Evolutionary conservation across 176 grass and related monocot genomes (phyloP), one percentile per base, ranked within the genome.

Genomic region (Luzula sylvatica): DNA sequence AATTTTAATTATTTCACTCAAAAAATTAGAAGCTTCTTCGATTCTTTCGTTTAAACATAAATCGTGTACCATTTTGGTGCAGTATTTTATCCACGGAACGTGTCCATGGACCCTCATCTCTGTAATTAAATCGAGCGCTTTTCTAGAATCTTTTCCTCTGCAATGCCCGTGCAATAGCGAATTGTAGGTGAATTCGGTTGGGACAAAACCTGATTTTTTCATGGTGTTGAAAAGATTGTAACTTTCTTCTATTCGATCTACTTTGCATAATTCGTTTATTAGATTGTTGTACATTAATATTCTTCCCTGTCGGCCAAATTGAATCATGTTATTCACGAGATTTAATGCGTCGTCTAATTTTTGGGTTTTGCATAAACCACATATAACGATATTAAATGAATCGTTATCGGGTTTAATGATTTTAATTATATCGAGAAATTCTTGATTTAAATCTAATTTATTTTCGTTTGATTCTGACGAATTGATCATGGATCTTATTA

Each of bases 211-310:
- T 38, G 70, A 26, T 56, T 55, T 66, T 56, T 82, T 77, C 70
- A 88, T 86, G 81, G 61, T 74, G 50, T 70, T 64, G 59, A 86
- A 74, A 50, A 88, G 23, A 13, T 59, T 23, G 20, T 82, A 95
- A 61, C 68, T 75, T 67, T 95, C 90, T 39, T 88, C 83, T 29
- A 88, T 46, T 49, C 77, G 81, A 76, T 82, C 80, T 28, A 57
- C 43, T 67, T 46, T 79, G 64, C 83, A 95, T 48, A 88, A 61
- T 51, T 76, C 83, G 70, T 54, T 55, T 39, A 95, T 88, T 65
- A 95, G 75, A 66, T 88, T 58, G 75, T 95, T 95, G 61, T 78
- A 82, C 83, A 95, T 85, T 53, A 85, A 69, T 60, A 88, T 49
- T 46, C 75, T 88, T 46, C 90, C 90, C 57, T 76, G 81, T 56